These are phyloP conservation scores for Globisporangium megalacanthum DNA, from an alignment of 352 stramenopile species.

Conservation along the genomic window DNA sequence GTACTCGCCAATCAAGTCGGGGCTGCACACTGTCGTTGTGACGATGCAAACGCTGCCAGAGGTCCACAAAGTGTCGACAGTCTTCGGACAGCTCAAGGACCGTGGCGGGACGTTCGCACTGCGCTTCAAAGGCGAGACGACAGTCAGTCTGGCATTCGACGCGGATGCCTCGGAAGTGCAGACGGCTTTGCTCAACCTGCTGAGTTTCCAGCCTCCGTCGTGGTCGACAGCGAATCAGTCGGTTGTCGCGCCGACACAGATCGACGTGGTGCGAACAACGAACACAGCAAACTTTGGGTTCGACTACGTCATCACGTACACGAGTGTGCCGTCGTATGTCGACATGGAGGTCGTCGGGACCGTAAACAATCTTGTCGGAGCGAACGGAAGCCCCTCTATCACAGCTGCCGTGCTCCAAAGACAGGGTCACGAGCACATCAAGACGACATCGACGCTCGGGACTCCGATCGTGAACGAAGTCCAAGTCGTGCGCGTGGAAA, in stretches of 20 bases:
- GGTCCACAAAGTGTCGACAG: constrained; percentile 77
- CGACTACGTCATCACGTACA: constrained; percentile 71
- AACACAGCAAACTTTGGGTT: constrained; percentile 63
- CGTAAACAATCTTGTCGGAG: constrained; percentile 65
- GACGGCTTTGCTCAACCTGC: constrained; percentile 56
- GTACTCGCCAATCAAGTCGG: constrained; percentile 82
- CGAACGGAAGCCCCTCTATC: constrained; percentile 33
- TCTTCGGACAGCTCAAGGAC: constrained; percentile 60
- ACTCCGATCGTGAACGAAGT: constrained; percentile 63
- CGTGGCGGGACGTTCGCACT: constrained; percentile 85
- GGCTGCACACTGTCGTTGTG: constrained; percentile 83
- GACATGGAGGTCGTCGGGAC: constrained; percentile 28
- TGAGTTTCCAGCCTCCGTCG: constrained; percentile 20
- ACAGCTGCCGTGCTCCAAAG: constrained; percentile 22
- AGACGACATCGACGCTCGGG: constrained; percentile 49
- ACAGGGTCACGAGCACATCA: constrained; percentile 60
- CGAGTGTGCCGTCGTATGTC: constrained; percentile 28
- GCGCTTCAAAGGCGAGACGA: constrained; percentile 52
- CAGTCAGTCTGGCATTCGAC: constrained; percentile 73
- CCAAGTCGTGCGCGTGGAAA: constrained; percentile 55
- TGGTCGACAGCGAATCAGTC: constrained; percentile 4
- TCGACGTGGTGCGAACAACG: constrained; percentile 40
- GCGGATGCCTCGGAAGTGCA: constrained; percentile 64
- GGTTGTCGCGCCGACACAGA: constrained; percentile 12
- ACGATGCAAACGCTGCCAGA: constrained; percentile 71